Base-by-base conservation (phyloP, 2,329 filamentous ascomycete genomes). In the Hymenoscyphus scutula region DNA sequence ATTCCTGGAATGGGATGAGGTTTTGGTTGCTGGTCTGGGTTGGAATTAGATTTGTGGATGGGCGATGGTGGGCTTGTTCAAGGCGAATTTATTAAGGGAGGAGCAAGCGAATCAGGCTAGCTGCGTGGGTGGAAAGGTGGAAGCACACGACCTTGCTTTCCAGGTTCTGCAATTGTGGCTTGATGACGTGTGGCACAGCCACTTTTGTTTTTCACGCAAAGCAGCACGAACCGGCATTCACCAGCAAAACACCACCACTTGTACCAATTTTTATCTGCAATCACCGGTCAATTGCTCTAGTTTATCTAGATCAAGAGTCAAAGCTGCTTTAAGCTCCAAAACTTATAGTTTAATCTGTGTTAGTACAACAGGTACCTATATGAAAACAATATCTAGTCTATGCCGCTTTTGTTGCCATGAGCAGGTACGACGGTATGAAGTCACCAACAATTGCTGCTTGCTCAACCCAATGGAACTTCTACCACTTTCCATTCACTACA, bases 31-130 rank as follows among this genome's bases (percentile, higher is more conserved):
- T 25, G 34, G 27, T n/a, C 34, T 25, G 51, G 56, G 48, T 51
- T 55, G 56, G 41, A 55, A 58, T 29, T 51, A 58, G 54, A 61
- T 62, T 32, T 63, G 58, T 56, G 25, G 56, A 29, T 62, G 59
- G 60, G 60, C 45, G 60, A 56, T 55, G 41, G 41, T 56, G 64
- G 48, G 55, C 38, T 48, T 41, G 58, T 56, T 57, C 60, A 56
- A 19, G 53, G n/a, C 23, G 57, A 62, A 64, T 67, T 68, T 63
- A 64, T 65, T 62, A 59, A 57, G 34, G 61, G 64, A 63, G 65
- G 58, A 51, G 41, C 59, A 41, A 56, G 37, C 53, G 25, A 64
- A 62, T 41, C 37, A 32, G 59, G n/a, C 61, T 66, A 66, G 64
- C 59, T 34, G n/a, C n/a, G n/a, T 25, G 60, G 48, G 38, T n/a